Evolutionary conservation across 2,329 filamentous ascomycete genomes (phyloP), one percentile per base, ranked within the genome.

Genomic region (Exophiala sideris): DNA sequence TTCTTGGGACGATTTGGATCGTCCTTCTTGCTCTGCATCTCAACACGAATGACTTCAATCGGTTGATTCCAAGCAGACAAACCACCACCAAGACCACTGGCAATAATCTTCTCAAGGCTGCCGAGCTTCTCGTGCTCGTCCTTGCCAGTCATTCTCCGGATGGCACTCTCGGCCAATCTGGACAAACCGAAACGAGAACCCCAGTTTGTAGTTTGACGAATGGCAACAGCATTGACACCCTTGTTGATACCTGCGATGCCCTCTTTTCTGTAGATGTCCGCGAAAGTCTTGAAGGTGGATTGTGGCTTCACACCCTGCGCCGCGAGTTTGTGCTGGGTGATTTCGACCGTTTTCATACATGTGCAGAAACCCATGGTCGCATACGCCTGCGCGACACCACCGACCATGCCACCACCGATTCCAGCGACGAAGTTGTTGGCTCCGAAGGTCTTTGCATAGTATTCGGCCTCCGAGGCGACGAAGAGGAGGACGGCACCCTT

Each of bases 341-440:
- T 99, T 76, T 99, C 94, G 64, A 97, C 94, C 61, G 94, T 99
- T 86, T 99, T 99, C 94, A 99, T 99, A 84, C 94, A 99, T 59
- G 94, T 99, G 78, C 94, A 99, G 85, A 99, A 99, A 65, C 94
- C 94, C 92, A 99, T 99, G 72, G 94, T 99, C 63, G 94, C 94
- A 73, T 99, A 99, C 57, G 94, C 94, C 79, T 99, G 94, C 44
- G 92, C 94, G 56, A 99, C 85, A 81, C 94, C 94, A 71, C 94
- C 94, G 18, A 85, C 82, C 80, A 99, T 90, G 74, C 94, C 94
- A 68, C 94, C 94, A 32, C 80, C 71, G 76, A 99, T 97, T 70
- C 94, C 94, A 64, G 86, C 84, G 48, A 88, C 79, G 73, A 99
- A 97, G 73, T 95, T 87, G 67, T 81, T 84, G 60, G 91, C 92